Conservation (phyloP, 192 early-diverging fungal genomes). For the Backusella mclennaniae region DNA sequence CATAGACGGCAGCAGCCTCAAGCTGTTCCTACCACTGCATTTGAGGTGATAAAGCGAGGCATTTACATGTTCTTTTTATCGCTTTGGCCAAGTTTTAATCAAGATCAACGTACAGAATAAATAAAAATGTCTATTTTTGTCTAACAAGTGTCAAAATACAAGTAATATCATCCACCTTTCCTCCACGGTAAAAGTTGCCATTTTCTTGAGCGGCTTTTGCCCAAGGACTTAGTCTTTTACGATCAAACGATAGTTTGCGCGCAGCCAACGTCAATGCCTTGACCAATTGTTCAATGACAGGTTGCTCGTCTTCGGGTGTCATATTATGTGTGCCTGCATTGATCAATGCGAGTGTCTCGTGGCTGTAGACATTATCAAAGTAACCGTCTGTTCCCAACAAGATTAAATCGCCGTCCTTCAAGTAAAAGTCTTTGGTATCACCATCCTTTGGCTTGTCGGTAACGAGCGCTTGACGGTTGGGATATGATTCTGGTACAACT, state of each 20-base stretch:
- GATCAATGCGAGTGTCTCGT: slow-evolving; percentile 53
- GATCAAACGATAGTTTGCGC: slow-evolving; percentile 45
- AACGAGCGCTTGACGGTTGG: slow-evolving; percentile 45
- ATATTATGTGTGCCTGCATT: slow-evolving; percentile 31
- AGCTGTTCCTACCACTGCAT: background rate
- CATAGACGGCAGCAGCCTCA: slow-evolving; percentile 6
- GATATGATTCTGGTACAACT: slow-evolving; percentile 52
- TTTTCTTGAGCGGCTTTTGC: slow-evolving; percentile 47
- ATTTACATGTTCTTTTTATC: slow-evolving; percentile 23
- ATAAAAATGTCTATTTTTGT: background rate
- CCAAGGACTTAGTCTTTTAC: slow-evolving; percentile 50
- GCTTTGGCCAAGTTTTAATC: slow-evolving; percentile 22
- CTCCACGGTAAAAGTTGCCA: slow-evolving; percentile 43
- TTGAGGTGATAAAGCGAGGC: slow-evolving; percentile 19
- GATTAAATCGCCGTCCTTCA: slow-evolving; percentile 60
- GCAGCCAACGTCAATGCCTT: slow-evolving; percentile 53
- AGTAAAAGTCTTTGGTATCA: slow-evolving; percentile 44
- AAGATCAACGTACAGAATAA: slow-evolving; percentile 15
- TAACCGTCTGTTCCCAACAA: slow-evolving; percentile 59
- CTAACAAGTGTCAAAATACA: slow-evolving; percentile 52
- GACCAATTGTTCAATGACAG: slow-evolving; percentile 42
- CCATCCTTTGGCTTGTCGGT: slow-evolving; percentile 59
- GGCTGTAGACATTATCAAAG: slow-evolving; percentile 58
- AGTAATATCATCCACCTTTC: slow-evolving; percentile 61
- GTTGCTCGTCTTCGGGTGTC: background rate